phyloP scores from a whole-genome alignment of 306 rosid genomes.

The Dryas octopetala region DNA sequence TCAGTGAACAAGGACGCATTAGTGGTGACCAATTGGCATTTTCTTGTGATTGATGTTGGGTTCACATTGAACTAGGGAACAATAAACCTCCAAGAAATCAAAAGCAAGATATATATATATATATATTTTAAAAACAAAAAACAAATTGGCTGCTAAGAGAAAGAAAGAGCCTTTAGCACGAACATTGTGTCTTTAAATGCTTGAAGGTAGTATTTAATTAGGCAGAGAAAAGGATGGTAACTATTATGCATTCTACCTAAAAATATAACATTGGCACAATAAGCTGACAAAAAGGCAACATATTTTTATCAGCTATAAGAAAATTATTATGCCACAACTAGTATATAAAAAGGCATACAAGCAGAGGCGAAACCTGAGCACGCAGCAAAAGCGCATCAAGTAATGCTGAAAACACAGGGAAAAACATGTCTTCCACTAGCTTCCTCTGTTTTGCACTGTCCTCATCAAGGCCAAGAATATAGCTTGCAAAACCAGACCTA shows the following conservation, averaged over 20 bases:
- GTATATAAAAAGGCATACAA: conserved; percentile 13
- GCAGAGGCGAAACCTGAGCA: conserved; percentile 65
- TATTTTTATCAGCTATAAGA: conserved; percentile 3
- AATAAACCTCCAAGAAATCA: no score
- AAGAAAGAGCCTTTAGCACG: neutral
- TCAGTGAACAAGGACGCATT: no score
- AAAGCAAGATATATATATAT: no score
- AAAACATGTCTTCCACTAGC: conserved; percentile 63
- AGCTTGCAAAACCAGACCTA: conserved; percentile 91
- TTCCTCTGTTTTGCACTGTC: conserved; percentile 54
- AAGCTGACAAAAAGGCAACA: neutral
- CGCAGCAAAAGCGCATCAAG: conserved; percentile 84
- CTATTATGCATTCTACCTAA: neutral
- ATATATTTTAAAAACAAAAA: no score
- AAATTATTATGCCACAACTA: neutral
- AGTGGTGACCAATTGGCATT: no score
- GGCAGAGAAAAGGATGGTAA: neutral
- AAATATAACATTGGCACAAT: neutral
- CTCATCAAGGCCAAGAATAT: conserved; percentile 75
- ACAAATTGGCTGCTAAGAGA: no score
- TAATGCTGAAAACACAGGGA: conserved; percentile 72
- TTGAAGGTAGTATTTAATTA: neutral
- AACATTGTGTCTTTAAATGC: neutral
- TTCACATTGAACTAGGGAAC: no score
- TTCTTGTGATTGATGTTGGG: no score